These are phyloP conservation scores for Pseudonitzschia multistriata DNA, from an alignment of 108 stramenopile species.

Conservation along the genomic window DNA sequence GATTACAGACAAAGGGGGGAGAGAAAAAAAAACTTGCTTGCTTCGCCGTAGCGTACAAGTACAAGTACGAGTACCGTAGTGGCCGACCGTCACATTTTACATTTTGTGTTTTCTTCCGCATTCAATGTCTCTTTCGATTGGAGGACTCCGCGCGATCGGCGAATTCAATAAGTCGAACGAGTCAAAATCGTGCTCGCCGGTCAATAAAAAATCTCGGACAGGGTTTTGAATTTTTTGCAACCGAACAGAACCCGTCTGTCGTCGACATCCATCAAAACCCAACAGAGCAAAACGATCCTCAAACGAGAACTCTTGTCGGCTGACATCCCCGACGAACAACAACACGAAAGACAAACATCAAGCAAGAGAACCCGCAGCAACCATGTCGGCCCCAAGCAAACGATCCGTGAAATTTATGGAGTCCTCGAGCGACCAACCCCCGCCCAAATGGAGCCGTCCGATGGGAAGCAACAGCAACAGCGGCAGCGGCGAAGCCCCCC, in stretches of 20 bases:
- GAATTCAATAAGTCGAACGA: background rate
- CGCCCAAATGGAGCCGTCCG: background rate
- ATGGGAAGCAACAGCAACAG: background rate
- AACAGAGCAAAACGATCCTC: no score
- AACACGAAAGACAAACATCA: background rate
- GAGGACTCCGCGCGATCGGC: background rate
- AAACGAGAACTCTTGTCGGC: background rate
- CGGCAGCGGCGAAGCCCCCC: background rate
- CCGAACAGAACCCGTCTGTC: no score
- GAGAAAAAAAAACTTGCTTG: no score
- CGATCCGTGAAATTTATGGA: conserved; percentile 10
- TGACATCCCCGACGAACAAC: background rate
- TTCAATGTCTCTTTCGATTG: no score
- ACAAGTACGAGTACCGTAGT: background rate
- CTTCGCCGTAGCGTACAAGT: background rate
- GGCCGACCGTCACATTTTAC: background rate
- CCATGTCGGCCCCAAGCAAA: background rate
- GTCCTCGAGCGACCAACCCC: background rate
- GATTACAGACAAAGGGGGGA: background rate
- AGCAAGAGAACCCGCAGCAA: background rate
- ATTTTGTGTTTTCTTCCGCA: background rate
- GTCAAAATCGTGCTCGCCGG: no score
- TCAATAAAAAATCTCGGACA: no score
- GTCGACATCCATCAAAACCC: no score
- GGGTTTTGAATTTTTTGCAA: background rate